Conservation (phyloP, 768 basidiomycete genomes). For the Pleurotus eryngii region DNA sequence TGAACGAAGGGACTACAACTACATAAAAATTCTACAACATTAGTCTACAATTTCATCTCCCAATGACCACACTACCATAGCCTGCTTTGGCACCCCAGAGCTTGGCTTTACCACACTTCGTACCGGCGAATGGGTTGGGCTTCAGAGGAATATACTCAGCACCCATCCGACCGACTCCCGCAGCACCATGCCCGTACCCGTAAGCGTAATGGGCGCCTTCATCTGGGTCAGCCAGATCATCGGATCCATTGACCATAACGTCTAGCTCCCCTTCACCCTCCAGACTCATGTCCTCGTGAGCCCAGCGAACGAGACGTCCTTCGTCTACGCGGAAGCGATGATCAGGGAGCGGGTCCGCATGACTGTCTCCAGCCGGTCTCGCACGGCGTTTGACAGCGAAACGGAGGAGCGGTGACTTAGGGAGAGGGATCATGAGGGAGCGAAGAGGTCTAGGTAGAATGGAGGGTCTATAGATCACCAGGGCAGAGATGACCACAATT, state of each 20-base stretch:
- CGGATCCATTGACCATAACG: conserved; percentile 3
- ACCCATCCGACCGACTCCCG: conserved; percentile 1
- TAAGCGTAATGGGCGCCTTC: not conserved
- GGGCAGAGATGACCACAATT: not conserved
- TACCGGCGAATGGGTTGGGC: conserved; percentile 4
- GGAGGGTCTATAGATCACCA: not conserved
- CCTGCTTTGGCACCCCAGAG: conserved; percentile 1
- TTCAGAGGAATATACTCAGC: conserved; percentile 8
- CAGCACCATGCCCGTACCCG: conserved; percentile 4
- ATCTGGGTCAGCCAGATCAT: not conserved
- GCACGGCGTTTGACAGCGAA: not conserved
- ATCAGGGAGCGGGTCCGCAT: not conserved
- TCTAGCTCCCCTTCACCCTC: conserved; percentile 5
- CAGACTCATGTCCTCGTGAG: conserved; percentile 4
- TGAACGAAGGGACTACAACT: not conserved
- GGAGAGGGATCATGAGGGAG: not conserved
- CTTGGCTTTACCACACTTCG: not conserved
- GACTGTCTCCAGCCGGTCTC: not conserved
- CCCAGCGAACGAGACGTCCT: conserved; percentile 2
- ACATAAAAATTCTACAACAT: not conserved
- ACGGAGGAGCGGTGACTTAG: not conserved
- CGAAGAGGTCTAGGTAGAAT: not conserved
- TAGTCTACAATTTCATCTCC: not conserved
- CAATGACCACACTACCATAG: conserved; percentile 6
- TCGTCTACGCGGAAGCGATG: conserved; percentile 6